Percentiles rank a stretch among this genome's conserved stretches.
Evolutionary conservation across 176 grass and related monocot species (phyloP).

Genomic region (Lolium perenne): DNA sequence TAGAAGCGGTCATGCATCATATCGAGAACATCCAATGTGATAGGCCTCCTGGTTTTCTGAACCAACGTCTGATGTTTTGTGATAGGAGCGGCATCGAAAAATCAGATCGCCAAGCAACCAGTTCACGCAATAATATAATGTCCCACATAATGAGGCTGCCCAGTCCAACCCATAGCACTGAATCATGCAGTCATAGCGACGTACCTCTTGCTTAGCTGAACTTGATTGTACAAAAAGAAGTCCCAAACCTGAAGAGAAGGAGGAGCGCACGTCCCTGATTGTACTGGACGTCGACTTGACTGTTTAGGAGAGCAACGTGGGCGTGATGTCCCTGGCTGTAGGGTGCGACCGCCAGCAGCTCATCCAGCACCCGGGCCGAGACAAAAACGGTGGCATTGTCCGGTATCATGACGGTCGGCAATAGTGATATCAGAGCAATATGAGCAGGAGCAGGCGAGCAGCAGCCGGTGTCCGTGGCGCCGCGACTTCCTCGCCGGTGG

Average conservation of each 20-base stretch:
- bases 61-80: no score
- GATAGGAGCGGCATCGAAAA: background rate
- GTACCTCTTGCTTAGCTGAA: no score
- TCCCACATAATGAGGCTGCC: background rate
- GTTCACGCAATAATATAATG: constrained; percentile 12
- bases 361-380: constrained; percentile 60
- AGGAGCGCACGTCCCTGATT: constrained; percentile 59
- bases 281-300: constrained; percentile 70
- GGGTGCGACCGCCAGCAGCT: constrained; percentile 71
- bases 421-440: no score
- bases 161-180: background rate
- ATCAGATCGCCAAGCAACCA: constrained; percentile 4
- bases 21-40: no score
- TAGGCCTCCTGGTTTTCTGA: no score
- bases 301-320: constrained; percentile 88
- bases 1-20: no score
- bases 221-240: background rate
- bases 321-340: constrained; percentile 79
- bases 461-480: no score
- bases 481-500: no score
- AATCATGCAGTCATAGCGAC: background rate
- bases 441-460: no score
- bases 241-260: background rate
- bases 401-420: no score
- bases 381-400: no score